Evolutionary conservation across 495 filamentous ascomycete species (phyloP).

Genomic region (Neohortaea acidophila): DNA sequence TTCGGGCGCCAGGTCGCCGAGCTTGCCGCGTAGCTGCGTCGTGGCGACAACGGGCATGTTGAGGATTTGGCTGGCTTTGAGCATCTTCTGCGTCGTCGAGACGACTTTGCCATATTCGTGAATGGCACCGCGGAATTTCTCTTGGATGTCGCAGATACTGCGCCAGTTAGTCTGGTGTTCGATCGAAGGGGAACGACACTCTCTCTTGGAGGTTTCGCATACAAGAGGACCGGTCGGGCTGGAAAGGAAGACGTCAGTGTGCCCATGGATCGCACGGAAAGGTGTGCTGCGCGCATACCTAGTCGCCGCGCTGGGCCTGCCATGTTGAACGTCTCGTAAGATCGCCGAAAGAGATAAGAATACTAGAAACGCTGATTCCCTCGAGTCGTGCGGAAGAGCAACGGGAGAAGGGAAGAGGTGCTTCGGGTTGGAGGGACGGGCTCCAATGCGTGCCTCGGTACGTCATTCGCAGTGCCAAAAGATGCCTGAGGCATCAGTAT

Average conservation of each 20-base stretch:
- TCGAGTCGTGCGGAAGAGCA: too few relatives aligned
- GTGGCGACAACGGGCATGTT: constrained; percentile 66
- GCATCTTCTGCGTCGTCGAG: constrained; percentile 37
- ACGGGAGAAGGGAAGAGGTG: too few relatives aligned
- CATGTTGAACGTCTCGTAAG: constrained; percentile 8
- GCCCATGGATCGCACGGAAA: neutral
- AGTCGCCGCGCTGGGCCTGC: constrained; percentile 11
- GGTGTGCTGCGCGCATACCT: constrained; percentile 4
- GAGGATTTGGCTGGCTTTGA: constrained; percentile 41
- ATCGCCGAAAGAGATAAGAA: too few relatives aligned
- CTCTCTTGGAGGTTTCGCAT: neutral
- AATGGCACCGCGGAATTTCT: constrained; percentile 73
- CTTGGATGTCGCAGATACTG: constrained; percentile 92
- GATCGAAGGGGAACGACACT: neutral
- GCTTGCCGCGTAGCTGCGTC: constrained; percentile 60
- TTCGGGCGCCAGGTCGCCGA: constrained; percentile 66
- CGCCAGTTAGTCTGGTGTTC: neutral
- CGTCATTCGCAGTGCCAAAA: too few relatives aligned
- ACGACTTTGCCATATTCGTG: constrained; percentile 63
- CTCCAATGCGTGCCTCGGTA: too few relatives aligned
- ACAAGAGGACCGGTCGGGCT: constrained; percentile 16
- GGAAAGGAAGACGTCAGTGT: neutral
- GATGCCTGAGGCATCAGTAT: too few relatives aligned
- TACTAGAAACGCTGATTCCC: too few relatives aligned
- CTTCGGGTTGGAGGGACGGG: too few relatives aligned